phyloP scores from a whole-genome alignment of 2,329 filamentous ascomycete genomes.

The Achaetomium macrosporum region DNA sequence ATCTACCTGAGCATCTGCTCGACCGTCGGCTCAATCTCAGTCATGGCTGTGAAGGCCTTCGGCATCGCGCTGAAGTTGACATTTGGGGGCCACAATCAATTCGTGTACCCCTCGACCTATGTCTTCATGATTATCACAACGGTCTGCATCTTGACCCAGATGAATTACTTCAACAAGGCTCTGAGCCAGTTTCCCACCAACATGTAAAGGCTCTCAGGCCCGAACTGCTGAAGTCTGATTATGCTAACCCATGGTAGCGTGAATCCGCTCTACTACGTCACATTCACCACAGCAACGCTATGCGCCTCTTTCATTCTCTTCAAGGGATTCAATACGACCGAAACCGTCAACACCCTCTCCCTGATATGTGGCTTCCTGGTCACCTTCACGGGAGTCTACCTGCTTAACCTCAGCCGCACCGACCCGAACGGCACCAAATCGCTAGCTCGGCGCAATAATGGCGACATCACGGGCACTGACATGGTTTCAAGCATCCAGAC shows the following conservation, averaged over 20 bases:
- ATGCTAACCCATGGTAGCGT: slow-evolving; percentile 53
- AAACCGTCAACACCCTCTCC: slow-evolving; percentile 85
- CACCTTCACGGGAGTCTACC: slow-evolving; percentile 92
- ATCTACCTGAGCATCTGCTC: slow-evolving; percentile 98
- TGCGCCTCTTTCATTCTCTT: slow-evolving; percentile 95
- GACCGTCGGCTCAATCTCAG: slow-evolving; percentile 90
- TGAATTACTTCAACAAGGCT: slow-evolving; percentile 99
- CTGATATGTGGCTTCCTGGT: slow-evolving; percentile 88
- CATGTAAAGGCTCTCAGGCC: slow-evolving; percentile 58
- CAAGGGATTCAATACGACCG: slow-evolving; percentile 90
- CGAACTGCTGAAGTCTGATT: background rate
- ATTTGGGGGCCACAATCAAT: slow-evolving; percentile 88
- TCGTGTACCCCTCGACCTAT: slow-evolving; percentile 90
- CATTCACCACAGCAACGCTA: slow-evolving; percentile 90
- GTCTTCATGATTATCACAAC: slow-evolving; percentile 90
- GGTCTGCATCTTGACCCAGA: slow-evolving; percentile 95
- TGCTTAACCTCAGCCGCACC: slow-evolving; percentile 88
- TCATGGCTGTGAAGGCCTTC: slow-evolving; percentile 99
- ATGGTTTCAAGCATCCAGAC: slow-evolving; percentile 85
- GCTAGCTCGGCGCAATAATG: slow-evolving; percentile 54
- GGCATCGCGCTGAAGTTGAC: slow-evolving; percentile 96
- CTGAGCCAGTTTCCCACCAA: slow-evolving; percentile 94
- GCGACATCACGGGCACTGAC: slow-evolving; percentile 84
- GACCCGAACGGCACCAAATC: slow-evolving; percentile 75
- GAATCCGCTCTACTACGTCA: slow-evolving; percentile 95